Base-by-base conservation (phyloP, 306 rosid species). In the Prunus davidiana region DNA sequence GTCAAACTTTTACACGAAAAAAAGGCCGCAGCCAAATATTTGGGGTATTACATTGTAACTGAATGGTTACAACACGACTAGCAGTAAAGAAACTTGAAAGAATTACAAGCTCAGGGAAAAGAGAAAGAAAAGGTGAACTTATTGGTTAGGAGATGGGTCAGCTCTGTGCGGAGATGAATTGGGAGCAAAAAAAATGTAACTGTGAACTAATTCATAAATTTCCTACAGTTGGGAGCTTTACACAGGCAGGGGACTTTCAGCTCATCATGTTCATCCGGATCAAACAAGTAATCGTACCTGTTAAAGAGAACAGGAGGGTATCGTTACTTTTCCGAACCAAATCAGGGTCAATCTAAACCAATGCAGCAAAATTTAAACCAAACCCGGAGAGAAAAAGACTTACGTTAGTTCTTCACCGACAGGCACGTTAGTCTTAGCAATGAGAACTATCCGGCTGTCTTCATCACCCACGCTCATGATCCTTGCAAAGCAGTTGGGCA, bases 401-500 rank as follows among this genome's bases (percentile, higher is more conserved):
- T 85, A 95, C 98, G 96, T 95, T 76, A 95, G 85, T 84, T 95
- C 99, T 87, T 95, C 89, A 54, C 99, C 98, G 12, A 91, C 97
- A 47, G 91, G 77, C 68, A 95, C 93, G 22, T 86, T 84, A 25
- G 86, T 79, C 89, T 88, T 95, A 52, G 99, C 97, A 56, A 95
- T 87, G 73, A 95, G 97, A 79, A 95, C 99, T 71, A 95, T 90
- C 71, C 97, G 91, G 82, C 85, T 89, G 80, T 86, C 92, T 19
- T 83, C 88, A 58, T 88, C 87, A 27, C 93, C 92, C 18, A 88
- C 57, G 58, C 90, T 88, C 96, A 92, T 83, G 76, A 95, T 95
- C 88, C 99, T 92, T 46, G 99, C 93, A 78, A 87, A 90, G 83
- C 97, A 92, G 87, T 95, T 95, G 73, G 99, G 99, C 91, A 86